Conservation (phyloP, 2,329 filamentous ascomycete species). For the Nemania sp. region DNA sequence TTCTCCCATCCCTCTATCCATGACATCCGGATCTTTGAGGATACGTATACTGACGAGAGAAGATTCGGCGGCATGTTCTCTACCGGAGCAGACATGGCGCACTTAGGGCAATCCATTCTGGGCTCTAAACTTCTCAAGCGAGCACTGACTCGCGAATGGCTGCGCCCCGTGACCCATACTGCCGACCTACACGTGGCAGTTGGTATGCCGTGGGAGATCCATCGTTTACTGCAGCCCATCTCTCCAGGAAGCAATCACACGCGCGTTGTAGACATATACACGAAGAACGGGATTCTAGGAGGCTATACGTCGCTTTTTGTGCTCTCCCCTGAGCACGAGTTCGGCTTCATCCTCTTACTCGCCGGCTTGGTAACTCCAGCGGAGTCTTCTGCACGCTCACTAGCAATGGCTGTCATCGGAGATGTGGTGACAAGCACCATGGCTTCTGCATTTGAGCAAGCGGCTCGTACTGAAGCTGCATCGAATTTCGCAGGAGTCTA, state of each 20-base stretch:
- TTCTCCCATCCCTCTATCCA: no score
- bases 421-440: neutral
- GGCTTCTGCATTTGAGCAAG: neutral
- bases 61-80: constrained; percentile 1
- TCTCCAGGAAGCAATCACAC: neutral
- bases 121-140: neutral
- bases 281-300: neutral
- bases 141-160: neutral
- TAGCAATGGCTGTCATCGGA: neutral
- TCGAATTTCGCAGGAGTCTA: neutral
- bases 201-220: constrained; percentile 5
- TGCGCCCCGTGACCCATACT: neutral
- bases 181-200: constrained; percentile 3
- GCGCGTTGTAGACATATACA: constrained; percentile 1
- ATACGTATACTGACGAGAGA: neutral
- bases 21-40: no score
- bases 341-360: neutral
- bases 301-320: neutral
- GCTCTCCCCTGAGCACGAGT: neutral
- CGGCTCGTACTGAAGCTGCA: neutral
- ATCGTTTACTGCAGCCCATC: neutral
- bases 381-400: neutral
- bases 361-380: neutral
- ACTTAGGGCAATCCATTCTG: neutral
- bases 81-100: neutral